Evolutionary conservation across 2,329 filamentous ascomycete genomes (phyloP), one percentile per base, ranked within the genome.

Genomic region (Paecilomyces formosus): DNA sequence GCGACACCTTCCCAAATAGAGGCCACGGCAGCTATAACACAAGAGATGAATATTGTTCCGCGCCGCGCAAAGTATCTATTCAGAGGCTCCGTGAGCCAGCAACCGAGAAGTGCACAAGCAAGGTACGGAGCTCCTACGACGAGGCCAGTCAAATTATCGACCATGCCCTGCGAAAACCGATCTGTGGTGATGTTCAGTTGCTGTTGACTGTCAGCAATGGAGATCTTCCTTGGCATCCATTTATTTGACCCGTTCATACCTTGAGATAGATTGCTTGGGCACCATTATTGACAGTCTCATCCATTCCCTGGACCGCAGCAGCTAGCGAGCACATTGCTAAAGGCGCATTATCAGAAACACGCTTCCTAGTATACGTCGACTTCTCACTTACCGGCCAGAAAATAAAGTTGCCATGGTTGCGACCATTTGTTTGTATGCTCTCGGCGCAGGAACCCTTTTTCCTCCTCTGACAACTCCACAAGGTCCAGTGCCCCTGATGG

Each of bases 301-400:
- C 79, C 79, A 80, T 80, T 8, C 76, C 79, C 71, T 78, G 84
- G 9, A 83, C 80, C 6, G 81, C 81, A 2, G 82, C 81, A 2
- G 79, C 81, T 26, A 83, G 73, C 2, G 81, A 80, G 65, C 79
- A 81, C 64, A 82, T 76, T 22, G 76, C 71, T 65, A 72, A 49
- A 26, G n/a, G n/a, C 9, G 7, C 12, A 39, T 21, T 21, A n/a
- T 55, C 39, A 30, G 52, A 53, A 39, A 18, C 24, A 55, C 26
- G 28, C 21, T 28, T 18, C 26, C 18, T 51, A 21, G 24, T 21
- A 61, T 26, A 15, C 24, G 18, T 18, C 30, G 52, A 31, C 56
- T 56, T 39, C 12, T 7, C 45, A 59, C 70, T 59, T 66, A 74
- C 72, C 58, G n/a, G 76, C 72, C 39, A 77, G 63, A 60, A 77